These are phyloP conservation scores for Spathaspora arborariae DNA, from an alignment of 805 yeast species.

Conservation along the genomic window DNA sequence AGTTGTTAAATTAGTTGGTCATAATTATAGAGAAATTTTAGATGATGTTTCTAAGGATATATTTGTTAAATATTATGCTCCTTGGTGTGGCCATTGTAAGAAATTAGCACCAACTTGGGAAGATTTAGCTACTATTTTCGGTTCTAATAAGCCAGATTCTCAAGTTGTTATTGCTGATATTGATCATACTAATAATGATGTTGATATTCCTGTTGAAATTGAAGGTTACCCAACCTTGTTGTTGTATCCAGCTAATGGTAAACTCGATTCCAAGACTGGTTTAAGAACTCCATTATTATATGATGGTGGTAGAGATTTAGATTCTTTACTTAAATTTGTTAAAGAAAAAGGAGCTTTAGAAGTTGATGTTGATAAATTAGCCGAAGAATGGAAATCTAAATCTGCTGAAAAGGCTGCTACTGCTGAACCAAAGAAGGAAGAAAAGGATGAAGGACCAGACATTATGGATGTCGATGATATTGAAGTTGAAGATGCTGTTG, in stretches of 20 bases:
- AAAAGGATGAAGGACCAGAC: slow-evolving; percentile 7
- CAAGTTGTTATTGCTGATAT: slow-evolving; percentile 77
- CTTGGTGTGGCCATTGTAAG: slow-evolving; percentile 98
- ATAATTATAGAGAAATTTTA: slow-evolving; percentile 71
- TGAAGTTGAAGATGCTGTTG: slow-evolving; percentile 18
- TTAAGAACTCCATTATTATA: slow-evolving; percentile 54
- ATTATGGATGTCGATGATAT: too few relatives aligned
- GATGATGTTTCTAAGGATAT: slow-evolving; percentile 59
- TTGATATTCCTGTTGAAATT: slow-evolving; percentile 61
- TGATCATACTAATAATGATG: slow-evolving; percentile 89
- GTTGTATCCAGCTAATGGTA: slow-evolving; percentile 76
- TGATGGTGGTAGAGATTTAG: slow-evolving; percentile 71
- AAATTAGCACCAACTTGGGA: slow-evolving; percentile 84
- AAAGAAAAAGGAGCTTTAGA: slow-evolving; percentile 61
- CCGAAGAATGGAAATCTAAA: slow-evolving; percentile 26
- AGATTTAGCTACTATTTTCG: slow-evolving; percentile 73
- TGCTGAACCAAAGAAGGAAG: slow-evolving; percentile 23
- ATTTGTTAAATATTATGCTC: slow-evolving; percentile 89
- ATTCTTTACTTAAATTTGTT: slow-evolving; percentile 66
- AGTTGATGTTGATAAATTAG: slow-evolving; percentile 45
- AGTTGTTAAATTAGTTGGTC: slow-evolving; percentile 76
- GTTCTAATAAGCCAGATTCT: slow-evolving; percentile 41
- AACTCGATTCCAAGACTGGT: slow-evolving; percentile 39
- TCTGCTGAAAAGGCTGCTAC: slow-evolving; percentile 12
- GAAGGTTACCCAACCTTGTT: slow-evolving; percentile 91